Conservation (phyloP, 179 eudicot species). For the Beta corolliflora region DNA sequence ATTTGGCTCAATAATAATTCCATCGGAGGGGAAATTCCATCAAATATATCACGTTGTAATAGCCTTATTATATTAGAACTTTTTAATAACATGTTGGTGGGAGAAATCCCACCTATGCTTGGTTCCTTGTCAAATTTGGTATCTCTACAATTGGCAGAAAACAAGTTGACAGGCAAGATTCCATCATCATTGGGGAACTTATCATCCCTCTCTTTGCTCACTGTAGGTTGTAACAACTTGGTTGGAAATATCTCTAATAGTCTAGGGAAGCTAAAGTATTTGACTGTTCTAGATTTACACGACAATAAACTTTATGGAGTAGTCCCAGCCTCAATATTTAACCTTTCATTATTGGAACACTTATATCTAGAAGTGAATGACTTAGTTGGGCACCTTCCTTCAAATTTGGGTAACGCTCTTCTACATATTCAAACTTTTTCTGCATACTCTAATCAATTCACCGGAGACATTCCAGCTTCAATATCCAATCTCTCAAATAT, state of each 20-base stretch:
- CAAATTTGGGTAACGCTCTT: slow-evolving; percentile 17
- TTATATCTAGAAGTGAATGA: slow-evolving; percentile 6
- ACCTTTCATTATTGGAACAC: background rate
- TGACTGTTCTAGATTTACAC: background rate
- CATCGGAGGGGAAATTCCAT: background rate
- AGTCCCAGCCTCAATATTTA: slow-evolving; percentile 13
- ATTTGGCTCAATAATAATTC: background rate
- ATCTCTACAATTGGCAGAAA: background rate
- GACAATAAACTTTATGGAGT: background rate
- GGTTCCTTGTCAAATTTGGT: background rate
- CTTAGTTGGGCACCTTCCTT: slow-evolving; percentile 17
- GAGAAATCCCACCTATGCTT: background rate
- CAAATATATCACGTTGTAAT: background rate
- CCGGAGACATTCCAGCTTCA: no score
- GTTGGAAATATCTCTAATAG: slow-evolving; percentile 21
- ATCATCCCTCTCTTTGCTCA: background rate
- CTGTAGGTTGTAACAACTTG: background rate
- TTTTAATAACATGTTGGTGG: background rate
- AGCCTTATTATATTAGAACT: background rate
- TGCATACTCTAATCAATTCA: no score
- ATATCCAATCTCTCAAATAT: slow-evolving; percentile 18
- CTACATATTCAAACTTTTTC: slow-evolving; percentile 16
- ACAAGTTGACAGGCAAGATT: background rate
- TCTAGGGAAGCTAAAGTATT: slow-evolving; percentile 23
- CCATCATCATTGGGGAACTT: background rate